Evolutionary conservation across 805 yeast genomes (phyloP).

Genomic region (Nakazawaea laoshanensis): DNA sequence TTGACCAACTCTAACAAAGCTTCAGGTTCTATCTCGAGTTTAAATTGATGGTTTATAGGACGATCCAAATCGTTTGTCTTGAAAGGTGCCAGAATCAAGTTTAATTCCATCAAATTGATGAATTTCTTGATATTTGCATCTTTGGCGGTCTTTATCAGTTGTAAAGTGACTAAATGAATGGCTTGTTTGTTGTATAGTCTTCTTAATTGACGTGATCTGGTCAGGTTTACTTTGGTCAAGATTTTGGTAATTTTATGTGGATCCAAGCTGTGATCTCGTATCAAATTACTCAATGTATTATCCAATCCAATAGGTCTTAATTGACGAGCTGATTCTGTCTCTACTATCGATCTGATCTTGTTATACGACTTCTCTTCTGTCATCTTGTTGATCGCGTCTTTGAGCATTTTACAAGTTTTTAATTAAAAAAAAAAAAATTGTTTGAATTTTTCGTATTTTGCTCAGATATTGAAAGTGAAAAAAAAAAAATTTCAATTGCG

Average conservation of each 20-base stretch:
- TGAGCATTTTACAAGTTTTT: no score
- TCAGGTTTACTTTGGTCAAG: conserved; percentile 7
- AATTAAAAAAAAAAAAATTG: no score
- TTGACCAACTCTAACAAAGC: conserved; percentile 15
- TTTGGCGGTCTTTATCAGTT: conserved; percentile 19
- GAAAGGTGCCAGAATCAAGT: conserved; percentile 19
- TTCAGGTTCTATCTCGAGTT: conserved; percentile 12
- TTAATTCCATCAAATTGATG: conserved; percentile 17
- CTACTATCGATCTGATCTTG: conserved; percentile 17
- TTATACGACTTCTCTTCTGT: conserved; percentile 14
- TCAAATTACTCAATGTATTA: conserved; percentile 2
- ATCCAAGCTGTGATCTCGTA: conserved; percentile 9
- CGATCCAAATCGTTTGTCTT: conserved; percentile 16
- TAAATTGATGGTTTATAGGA: conserved; percentile 17
- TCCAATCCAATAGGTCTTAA: conserved; percentile 14
- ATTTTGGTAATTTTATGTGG: conserved; percentile 9
- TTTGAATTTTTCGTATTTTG: no score
- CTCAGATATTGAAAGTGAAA: no score
- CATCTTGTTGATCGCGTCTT: not conserved
- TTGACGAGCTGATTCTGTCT: conserved; percentile 15
- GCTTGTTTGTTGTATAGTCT: conserved; percentile 22
- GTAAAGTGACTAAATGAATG: conserved; percentile 20
- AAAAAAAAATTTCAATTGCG: no score
- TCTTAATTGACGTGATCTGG: conserved; percentile 13
- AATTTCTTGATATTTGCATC: conserved; percentile 11